phyloP scores from a whole-genome alignment of 106 monocot genomes.

The Dendrobium catenatum region DNA sequence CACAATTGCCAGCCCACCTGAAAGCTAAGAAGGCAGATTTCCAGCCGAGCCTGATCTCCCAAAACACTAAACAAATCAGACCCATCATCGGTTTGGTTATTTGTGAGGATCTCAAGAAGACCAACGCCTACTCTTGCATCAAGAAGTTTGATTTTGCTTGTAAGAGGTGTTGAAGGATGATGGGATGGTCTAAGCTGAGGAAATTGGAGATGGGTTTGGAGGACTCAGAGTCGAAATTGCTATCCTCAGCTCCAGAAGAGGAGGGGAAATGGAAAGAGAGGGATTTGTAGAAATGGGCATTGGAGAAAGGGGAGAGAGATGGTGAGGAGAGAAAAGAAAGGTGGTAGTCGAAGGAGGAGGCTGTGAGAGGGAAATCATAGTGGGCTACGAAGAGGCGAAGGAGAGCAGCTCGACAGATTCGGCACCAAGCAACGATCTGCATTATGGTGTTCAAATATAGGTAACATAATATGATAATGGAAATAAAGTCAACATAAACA shows the following conservation, averaged over 20 bases:
- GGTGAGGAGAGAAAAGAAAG: no score
- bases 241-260: constrained; percentile 4
- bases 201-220: not conserved
- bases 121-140: constrained; percentile 29
- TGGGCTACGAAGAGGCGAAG: no score
- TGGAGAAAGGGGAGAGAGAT: not conserved
- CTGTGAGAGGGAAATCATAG: no score
- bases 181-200: constrained; percentile 14
- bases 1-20: no score
- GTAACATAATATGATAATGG: no score
- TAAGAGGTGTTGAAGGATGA: constrained; percentile 33
- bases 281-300: not conserved
- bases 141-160: constrained; percentile 25
- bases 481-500: no score
- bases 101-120: constrained; percentile 20
- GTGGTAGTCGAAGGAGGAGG: no score
- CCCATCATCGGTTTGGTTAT: constrained; percentile 12
- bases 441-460: no score
- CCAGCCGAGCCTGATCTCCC: no score
- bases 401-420: no score
- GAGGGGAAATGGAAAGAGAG: not conserved
- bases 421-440: no score
- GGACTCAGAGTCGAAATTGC: constrained; percentile 26
- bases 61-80: not conserved
- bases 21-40: no score